A percentile compares a stretch with the other conserved stretches of the same genome.
Conservation (phyloP, 306 rosid species). For the Canavalia gladiata region DNA sequence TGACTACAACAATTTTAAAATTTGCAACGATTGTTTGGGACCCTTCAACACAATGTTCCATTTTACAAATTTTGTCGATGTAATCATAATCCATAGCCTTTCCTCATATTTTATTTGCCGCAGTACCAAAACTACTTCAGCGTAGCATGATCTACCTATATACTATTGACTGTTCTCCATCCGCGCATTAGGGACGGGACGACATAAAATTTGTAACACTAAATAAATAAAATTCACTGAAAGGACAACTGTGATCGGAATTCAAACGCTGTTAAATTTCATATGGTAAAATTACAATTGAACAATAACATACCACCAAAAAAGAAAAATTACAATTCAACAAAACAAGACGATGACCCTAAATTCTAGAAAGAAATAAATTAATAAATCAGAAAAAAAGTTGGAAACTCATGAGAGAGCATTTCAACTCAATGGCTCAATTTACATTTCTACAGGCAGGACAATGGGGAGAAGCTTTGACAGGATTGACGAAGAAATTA, state of each 20-base stretch:
- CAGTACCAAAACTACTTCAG: background rate
- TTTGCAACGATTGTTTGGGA: background rate
- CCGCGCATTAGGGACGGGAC: background rate
- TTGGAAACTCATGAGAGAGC: background rate
- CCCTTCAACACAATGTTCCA: background rate
- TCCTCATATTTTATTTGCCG: background rate
- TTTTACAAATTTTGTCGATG: background rate
- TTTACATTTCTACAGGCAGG: conserved; percentile 42
- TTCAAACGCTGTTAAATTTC: conserved; percentile 22
- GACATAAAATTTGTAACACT: background rate
- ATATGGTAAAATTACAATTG: background rate
- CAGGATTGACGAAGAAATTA: background rate
- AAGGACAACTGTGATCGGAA: background rate
- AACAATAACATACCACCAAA: background rate
- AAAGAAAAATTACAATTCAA: conserved; percentile 40
- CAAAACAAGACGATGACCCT: conserved; percentile 24
- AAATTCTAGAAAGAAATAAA: conserved; percentile 6
- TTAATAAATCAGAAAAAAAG: conserved; percentile 8
- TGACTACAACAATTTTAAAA: background rate
- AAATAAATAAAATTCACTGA: background rate
- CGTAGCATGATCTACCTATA: background rate
- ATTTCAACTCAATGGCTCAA: conserved; percentile 4
- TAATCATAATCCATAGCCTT: background rate
- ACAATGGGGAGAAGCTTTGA: conserved; percentile 14
- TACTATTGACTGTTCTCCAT: background rate